Evolutionary conservation across 2,329 filamentous ascomycete species (phyloP).

Genomic region (Trichoderma guizhouense): DNA sequence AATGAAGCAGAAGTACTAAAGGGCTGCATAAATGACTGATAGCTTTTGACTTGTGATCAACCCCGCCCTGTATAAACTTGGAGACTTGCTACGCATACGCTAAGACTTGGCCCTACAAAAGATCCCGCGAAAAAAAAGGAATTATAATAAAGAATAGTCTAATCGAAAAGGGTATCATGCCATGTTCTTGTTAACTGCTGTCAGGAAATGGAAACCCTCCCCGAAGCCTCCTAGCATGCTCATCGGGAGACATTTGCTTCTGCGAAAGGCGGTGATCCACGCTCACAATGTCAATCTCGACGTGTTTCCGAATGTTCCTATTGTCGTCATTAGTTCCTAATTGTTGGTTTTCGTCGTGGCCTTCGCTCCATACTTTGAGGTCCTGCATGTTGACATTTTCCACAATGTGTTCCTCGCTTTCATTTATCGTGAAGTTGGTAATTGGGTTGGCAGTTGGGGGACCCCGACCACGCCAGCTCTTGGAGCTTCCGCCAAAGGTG

Average conservation of each 20-base stretch:
- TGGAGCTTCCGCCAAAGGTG: slow-evolving; percentile 22
- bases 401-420: slow-evolving; percentile 27
- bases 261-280: not conserved
- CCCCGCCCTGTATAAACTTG: not conserved
- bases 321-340: not conserved
- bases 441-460: slow-evolving; percentile 21
- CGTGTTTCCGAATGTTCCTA: not conserved
- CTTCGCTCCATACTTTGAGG: slow-evolving; percentile 15
- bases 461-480: slow-evolving; percentile 19
- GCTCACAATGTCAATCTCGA: slow-evolving; percentile 1
- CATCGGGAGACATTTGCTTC: not conserved
- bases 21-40: not conserved
- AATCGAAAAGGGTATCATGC: not conserved
- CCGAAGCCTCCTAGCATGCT: not conserved
- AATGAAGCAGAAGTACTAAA: not conserved
- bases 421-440: slow-evolving; percentile 22
- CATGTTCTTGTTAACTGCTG: not conserved
- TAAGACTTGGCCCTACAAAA: not conserved
- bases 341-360: not conserved
- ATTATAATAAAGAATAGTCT: not conserved
- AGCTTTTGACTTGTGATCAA: not conserved
- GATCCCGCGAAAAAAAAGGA: not conserved
- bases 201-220: not conserved
- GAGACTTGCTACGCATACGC: not conserved
- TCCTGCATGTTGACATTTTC: slow-evolving; percentile 23